Conservation (phyloP, 2,329 filamentous ascomycete species). For the Lachnellula arida region DNA sequence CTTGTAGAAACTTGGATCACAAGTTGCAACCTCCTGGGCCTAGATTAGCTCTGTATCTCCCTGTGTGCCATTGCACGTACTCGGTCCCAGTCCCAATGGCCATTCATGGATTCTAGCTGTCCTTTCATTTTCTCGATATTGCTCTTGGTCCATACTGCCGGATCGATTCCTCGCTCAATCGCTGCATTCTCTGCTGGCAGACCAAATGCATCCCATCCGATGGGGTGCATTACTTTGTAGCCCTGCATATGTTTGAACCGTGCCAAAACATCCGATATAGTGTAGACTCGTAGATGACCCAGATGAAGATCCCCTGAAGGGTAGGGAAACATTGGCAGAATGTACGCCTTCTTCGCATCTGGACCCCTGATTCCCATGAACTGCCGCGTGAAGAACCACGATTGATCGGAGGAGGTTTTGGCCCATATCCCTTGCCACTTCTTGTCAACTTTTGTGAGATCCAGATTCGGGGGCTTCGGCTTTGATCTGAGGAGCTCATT, state of each 20-base stretch:
- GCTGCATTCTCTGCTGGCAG: conserved; percentile 89
- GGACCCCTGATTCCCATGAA: not conserved
- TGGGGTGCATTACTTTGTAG: conserved; percentile 73
- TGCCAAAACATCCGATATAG: conserved; percentile 80
- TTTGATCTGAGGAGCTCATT: not conserved
- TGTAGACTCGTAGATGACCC: conserved; percentile 83
- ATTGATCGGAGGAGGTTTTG: not conserved
- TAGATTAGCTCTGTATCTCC: conserved; percentile 11
- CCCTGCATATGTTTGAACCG: conserved; percentile 73
- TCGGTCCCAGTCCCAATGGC: conserved; percentile 75
- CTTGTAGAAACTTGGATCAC: conserved; percentile 80
- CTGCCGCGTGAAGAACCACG: not conserved
- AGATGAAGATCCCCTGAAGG: conserved; percentile 83
- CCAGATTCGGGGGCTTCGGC: conserved; percentile 1
- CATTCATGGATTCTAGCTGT: conserved; percentile 75
- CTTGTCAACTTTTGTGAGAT: conserved; percentile 22
- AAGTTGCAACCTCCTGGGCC: conserved; percentile 72
- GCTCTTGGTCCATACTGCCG: conserved; percentile 69
- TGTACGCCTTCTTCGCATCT: conserved; percentile 49
- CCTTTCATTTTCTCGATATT: conserved; percentile 85
- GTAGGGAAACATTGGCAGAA: conserved; percentile 91
- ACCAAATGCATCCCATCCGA: conserved; percentile 93
- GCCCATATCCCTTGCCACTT: conserved; percentile 28
- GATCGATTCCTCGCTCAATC: conserved; percentile 74
- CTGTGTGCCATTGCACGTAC: conserved; percentile 46